phyloP scores from a whole-genome alignment of 1,139 yeast genomes.

The Candida glucosophila region DNA sequence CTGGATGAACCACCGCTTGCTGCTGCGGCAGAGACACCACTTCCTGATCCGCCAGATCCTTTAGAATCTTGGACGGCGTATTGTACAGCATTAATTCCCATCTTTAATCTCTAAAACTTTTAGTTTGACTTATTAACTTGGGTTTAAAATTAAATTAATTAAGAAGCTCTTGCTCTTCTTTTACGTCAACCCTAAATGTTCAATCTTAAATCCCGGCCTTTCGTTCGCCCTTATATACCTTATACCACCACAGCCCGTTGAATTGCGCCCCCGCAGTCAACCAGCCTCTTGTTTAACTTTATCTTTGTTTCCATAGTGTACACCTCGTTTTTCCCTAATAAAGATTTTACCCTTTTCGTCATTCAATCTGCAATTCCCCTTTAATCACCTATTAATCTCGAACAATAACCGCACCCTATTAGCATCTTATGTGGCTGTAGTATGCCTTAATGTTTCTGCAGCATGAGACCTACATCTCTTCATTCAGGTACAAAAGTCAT shows the following conservation, averaged over 20 bases:
- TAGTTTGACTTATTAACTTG: slow-evolving; percentile 1
- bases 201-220: too few species aligned
- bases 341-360: too few species aligned
- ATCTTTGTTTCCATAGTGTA: slow-evolving; percentile 1
- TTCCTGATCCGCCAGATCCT: slow-evolving; percentile 1
- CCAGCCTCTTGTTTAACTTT: slow-evolving; percentile 4
- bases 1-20: slow-evolving; percentile 6
- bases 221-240: slow-evolving; percentile 2
- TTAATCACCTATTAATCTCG: too few species aligned
- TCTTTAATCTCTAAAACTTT: slow-evolving; percentile 4
- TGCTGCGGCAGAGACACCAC: slow-evolving; percentile 1
- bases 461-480: too few species aligned
- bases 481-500: too few species aligned
- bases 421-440: too few species aligned
- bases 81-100: slow-evolving; percentile 16
- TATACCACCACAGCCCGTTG: slow-evolving; percentile 1
- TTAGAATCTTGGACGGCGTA: slow-evolving; percentile 9
- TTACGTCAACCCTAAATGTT: too few species aligned
- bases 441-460: too few species aligned
- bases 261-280: slow-evolving; percentile 2
- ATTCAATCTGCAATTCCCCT: too few species aligned
- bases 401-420: too few species aligned
- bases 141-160: too few species aligned
- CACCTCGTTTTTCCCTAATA: not conserved
- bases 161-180: too few species aligned